phyloP scores from a whole-genome alignment of 2,329 filamentous ascomycete genomes.

The Hypoxylon rubiginosum region DNA sequence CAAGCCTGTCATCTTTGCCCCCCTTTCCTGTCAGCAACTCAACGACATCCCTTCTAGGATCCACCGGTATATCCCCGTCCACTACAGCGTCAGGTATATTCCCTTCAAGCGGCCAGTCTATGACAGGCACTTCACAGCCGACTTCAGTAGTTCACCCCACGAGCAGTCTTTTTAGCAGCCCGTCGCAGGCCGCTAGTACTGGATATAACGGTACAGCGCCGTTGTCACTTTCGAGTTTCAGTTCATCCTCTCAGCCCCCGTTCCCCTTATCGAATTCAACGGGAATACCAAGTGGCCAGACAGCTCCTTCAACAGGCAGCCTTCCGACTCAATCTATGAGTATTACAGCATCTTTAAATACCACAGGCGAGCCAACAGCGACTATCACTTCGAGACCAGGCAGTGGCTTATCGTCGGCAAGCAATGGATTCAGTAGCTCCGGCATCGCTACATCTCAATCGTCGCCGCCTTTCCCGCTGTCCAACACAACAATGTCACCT shows the following conservation, averaged over 20 bases:
- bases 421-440: slow-evolving; percentile 20
- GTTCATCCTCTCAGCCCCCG: slow-evolving; percentile 18
- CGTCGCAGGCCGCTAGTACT: slow-evolving; percentile 14
- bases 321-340: slow-evolving; percentile 4
- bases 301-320: slow-evolving; percentile 20
- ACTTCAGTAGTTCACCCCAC: background rate
- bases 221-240: slow-evolving; percentile 1
- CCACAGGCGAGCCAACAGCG: slow-evolving; percentile 1
- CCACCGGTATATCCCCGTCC: slow-evolving; percentile 9
- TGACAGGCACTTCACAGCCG: slow-evolving; percentile 1
- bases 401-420: slow-evolving; percentile 4
- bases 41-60: slow-evolving; percentile 12
- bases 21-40: slow-evolving; percentile 39
- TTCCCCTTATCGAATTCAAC: slow-evolving; percentile 37
- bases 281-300: slow-evolving; percentile 24
- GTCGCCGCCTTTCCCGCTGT: slow-evolving; percentile 37
- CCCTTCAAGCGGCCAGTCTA: slow-evolving; percentile 12
- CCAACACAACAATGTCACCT: slow-evolving; percentile 38
- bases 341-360: background rate
- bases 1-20: slow-evolving; percentile 19
- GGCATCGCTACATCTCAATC: slow-evolving; percentile 13
- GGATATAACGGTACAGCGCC: slow-evolving; percentile 6
- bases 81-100: slow-evolving; percentile 8
- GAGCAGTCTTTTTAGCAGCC: slow-evolving; percentile 6
- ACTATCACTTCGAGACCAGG: slow-evolving; percentile 8